Base-by-base conservation (phyloP, 768 basidiomycete genomes). In the Multifurca ochricompacta region DNA sequence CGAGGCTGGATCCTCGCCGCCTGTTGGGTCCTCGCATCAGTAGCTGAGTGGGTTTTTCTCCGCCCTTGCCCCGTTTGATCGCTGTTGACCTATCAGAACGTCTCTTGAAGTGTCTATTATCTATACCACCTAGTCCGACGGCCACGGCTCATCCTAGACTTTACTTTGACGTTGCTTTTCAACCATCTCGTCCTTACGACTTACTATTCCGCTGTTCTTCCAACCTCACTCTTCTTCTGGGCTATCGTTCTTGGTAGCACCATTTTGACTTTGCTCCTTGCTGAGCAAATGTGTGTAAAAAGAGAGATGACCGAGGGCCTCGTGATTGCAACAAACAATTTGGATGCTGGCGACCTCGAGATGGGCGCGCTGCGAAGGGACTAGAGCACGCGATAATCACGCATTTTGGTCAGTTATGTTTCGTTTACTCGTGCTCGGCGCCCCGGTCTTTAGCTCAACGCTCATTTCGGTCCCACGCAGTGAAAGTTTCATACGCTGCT, bases 211-310 rank as follows among this genome's bases (percentile, higher is more conserved):
- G 80, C 82, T 11, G 76, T 81, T 13, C 69, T 87, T 65, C 96
- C 96, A 6, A 89, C 89, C 0, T 94, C 91, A 1, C 66, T 90
- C 32, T 98, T 95, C 76, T 97, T 89, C 74, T 99, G 94, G 93
- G 64, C 82, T 43, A 75, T 94, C 46, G 74, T 94, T 66, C 68
- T 78, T n/a, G 71, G 73, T 36, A 84, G 89, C 40, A 77, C 90
- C 6, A 72, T 80, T n/a, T 62, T 85, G 35, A 87, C 83, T 56
- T 79, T 97, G 58, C 74, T 92, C 49, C 68, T 85, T 11, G 88
- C 91, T 1, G 96, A 99, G 66, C 92, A 97, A 63, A 74, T 96
- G 25, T 94, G 95, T 66, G 87, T 95, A 25, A 83, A 79, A 63
- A 74, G 92, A 39, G 92, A 96, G 71, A 91, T 96, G 91, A 71